Evolutionary conservation across 495 filamentous ascomycete species (phyloP), one percentile per base, ranked within the genome.

Genomic region (Sordaria brevicollis): DNA sequence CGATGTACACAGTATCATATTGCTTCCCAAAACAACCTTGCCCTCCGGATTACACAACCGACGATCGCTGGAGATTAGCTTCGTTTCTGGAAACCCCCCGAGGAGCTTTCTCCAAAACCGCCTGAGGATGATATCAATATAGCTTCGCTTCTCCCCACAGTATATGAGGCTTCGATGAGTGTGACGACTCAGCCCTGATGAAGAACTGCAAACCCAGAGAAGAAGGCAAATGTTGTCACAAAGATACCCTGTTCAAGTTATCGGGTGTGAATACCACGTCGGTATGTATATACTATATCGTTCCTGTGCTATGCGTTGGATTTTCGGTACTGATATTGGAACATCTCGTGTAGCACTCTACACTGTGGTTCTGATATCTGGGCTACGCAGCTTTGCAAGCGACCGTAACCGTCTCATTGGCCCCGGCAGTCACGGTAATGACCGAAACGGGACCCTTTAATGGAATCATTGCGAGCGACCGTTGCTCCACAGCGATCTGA

Each of bases 31-130:
- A 72, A 35, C 41, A 65, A 37, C 33, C 65, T 17, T 65, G 54
- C 54, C 25, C 66, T 67, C 62, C 25, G 66, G 67, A 35, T 29
- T 65, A 68, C 36, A 41, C 29, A 69, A 31, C 57, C n/a, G 66
- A 39, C 71, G 72, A 76, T 74, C 74, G 72, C 43, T 74, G 68
- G 72, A 74, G 72, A 73, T 78, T 78, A 75, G 75, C 75, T 76
- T 76, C 77, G 79, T 80, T 80, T 79, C 78, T 74, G 73, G 71
- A 70, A 70, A 70, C 62, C 68, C 69, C 73, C 76, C 70, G 69
- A 70, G 13, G 69, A 70, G 25, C 5, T 75, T 78, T 77, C 69
- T 70, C 31, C 49, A 69, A 75, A 78, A 78, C 75, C 75, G 67
- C 38, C 72, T 67, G n/a, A 41, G 37, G 37, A 66, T 34, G 34